A percentile compares a stretch with the other conserved stretches of the same genome.
Conservation (phyloP, 2,329 filamentous ascomycete species). For the Mycosphaerella arachidis region DNA sequence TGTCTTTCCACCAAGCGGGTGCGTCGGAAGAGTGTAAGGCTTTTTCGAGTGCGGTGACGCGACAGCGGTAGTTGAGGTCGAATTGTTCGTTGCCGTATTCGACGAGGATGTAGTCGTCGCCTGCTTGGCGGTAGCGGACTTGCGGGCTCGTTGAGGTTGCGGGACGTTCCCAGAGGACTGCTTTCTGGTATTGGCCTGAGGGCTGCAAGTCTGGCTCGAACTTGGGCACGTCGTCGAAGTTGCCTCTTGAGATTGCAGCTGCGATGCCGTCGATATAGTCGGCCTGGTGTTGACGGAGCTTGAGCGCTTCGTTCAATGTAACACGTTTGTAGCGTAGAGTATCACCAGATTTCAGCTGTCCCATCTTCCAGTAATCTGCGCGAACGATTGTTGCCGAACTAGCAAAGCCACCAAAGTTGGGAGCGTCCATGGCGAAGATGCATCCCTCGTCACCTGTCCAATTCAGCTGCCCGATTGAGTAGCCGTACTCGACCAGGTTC, state of each 20-base stretch:
- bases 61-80: slow-evolving; percentile 54
- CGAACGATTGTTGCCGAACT: slow-evolving; percentile 53
- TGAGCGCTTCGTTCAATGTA: slow-evolving; percentile 50
- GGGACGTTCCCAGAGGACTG: slow-evolving; percentile 30
- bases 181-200: slow-evolving; percentile 25
- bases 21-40: slow-evolving; percentile 41
- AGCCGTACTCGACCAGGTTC: slow-evolving; percentile 53
- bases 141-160: slow-evolving; percentile 27
- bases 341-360: slow-evolving; percentile 58
- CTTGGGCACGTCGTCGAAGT: slow-evolving; percentile 33
- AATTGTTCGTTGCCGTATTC: slow-evolving; percentile 54
- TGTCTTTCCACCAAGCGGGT: slow-evolving; percentile 35
- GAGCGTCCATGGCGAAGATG: slow-evolving; percentile 57
- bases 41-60: slow-evolving; percentile 51
- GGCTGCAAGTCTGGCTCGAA: slow-evolving; percentile 25
- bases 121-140: slow-evolving; percentile 36
- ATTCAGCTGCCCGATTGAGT: slow-evolving; percentile 54
- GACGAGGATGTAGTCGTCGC: slow-evolving; percentile 51
- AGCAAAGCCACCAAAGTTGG: slow-evolving; percentile 57
- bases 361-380: slow-evolving; percentile 58
- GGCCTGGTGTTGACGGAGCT: slow-evolving; percentile 41
- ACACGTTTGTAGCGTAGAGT: slow-evolving; percentile 49
- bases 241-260: slow-evolving; percentile 35
- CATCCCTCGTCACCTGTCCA: slow-evolving; percentile 59
- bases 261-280: slow-evolving; percentile 44